Base-by-base conservation (phyloP, 139 green algal genomes). In the Micromonas pusilla region DNA sequence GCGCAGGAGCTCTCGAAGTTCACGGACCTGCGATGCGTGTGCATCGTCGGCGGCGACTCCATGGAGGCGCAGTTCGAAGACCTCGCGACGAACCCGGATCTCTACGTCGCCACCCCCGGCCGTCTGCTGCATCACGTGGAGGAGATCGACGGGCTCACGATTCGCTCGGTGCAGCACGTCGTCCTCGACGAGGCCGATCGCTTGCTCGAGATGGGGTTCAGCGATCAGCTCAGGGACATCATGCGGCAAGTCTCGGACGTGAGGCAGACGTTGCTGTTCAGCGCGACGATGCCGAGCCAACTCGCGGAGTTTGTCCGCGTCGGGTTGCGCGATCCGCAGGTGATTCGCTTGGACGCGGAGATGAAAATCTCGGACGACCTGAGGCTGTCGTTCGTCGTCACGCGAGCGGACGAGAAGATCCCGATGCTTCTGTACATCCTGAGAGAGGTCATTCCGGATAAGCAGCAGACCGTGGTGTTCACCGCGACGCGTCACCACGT, bases 141-240 rank as follows among this genome's bases (percentile, higher is more conserved):
- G 84, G 87, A 81, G 66, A 52, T 97, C 39, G 52, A 91, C 65
- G 91, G 88, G 60, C 85, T 97, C 52, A 86, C 65, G 39, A 82
- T 97, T 37, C 60, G 75, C 1, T 79, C 63, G 0, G 88, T 96
- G 66, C 84, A 95, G 79, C 93, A 92, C 73, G 80, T 87, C 28
- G 91, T 97, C 20, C 90, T 97, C 53, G 94, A 98, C 67, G 93
- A 98, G 82, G 95, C 95, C 3, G 95, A 99, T 86, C 83, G 95
- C 5, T 87, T 99, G 70, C 98, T 98, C 76, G 95, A 99, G 83
- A 97, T 99, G 93, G 95, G 94, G 32, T 96, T 98, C 84, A 88
- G 89, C 0, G 87, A 93, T 26, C 94, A 98, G 88, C 80, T 97
- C 9, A 72, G 66, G 0, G 82, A 94, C 6, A 93, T 98, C 73